These are phyloP conservation scores for Elasticomyces elasticus DNA, from an alignment of 495 filamentous ascomycete species.

Conservation along the genomic window DNA sequence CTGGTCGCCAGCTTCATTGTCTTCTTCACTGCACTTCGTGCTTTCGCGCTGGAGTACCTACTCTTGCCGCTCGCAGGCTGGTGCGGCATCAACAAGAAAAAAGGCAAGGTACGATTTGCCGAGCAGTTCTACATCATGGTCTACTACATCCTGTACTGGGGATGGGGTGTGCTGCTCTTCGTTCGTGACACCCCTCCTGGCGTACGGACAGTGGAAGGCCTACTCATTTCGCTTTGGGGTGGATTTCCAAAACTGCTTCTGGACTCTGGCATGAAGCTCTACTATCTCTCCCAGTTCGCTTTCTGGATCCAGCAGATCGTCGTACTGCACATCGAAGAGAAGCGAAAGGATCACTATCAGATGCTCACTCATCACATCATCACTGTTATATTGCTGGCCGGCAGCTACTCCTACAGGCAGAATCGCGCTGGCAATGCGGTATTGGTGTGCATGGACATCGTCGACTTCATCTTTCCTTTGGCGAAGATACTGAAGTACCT, in stretches of 20 bases:
- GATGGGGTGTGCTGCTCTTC: slow-evolving; percentile 62
- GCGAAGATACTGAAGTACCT: slow-evolving; percentile 93
- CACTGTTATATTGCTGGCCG: slow-evolving; percentile 67
- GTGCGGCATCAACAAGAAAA: slow-evolving; percentile 59
- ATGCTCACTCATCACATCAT: slow-evolving; percentile 94
- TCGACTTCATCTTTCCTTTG: slow-evolving; percentile 75
- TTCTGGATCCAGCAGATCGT: slow-evolving; percentile 94
- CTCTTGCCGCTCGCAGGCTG: slow-evolving; percentile 62
- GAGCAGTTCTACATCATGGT: slow-evolving; percentile 86
- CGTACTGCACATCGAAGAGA: slow-evolving; percentile 87
- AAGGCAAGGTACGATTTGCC: slow-evolving; percentile 68
- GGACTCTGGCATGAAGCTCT: slow-evolving; percentile 68
- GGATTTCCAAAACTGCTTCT: slow-evolving; percentile 71
- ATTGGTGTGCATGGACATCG: slow-evolving; percentile 84
- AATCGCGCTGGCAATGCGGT: slow-evolving; percentile 83
- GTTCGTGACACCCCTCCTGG: slow-evolving; percentile 4
- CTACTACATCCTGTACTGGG: slow-evolving; percentile 72
- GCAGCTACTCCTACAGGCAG: slow-evolving; percentile 73
- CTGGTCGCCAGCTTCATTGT: slow-evolving; percentile 72
- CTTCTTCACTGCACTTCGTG: slow-evolving; percentile 75
- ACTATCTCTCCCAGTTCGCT: slow-evolving; percentile 80
- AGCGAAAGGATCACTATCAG: slow-evolving; percentile 87
- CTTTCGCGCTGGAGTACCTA: slow-evolving; percentile 76
- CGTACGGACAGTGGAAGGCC: background rate
- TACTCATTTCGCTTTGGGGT: slow-evolving; percentile 53